These are phyloP conservation scores for Talaromyces sp. DNA, from an alignment of 2,329 filamentous ascomycete genomes.

Conservation along the genomic window DNA sequence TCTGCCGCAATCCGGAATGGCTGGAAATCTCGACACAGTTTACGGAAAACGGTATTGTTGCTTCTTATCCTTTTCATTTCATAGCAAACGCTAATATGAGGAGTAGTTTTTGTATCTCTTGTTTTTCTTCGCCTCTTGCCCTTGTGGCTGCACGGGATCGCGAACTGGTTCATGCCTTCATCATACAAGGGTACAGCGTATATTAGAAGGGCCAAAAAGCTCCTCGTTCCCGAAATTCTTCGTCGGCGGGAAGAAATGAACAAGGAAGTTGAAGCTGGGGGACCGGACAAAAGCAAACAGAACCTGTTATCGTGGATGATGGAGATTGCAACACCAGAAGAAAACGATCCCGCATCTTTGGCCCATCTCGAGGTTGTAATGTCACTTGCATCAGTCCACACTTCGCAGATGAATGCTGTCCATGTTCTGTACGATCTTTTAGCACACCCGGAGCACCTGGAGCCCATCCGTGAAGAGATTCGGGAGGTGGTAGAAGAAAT, in stretches of 20 bases:
- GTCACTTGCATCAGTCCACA: neutral
- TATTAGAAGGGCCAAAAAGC: too few species aligned
- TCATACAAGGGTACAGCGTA: too few species aligned
- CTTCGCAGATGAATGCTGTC: neutral
- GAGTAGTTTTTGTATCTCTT: too few species aligned
- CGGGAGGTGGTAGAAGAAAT: neutral
- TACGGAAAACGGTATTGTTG: neutral
- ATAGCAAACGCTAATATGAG: too few species aligned
- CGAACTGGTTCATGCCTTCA: too few species aligned
- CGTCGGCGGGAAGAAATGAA: too few species aligned
- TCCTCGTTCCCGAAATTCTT: too few species aligned
- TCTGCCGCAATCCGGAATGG: neutral
- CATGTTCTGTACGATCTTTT: neutral
- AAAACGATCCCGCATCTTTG: neutral
- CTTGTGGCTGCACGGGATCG: too few species aligned
- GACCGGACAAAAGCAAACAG: neutral
- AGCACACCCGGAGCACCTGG: neutral
- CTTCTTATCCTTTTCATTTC: too few species aligned
- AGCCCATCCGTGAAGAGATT: neutral
- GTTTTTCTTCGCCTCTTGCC: too few species aligned
- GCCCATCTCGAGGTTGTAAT: neutral
- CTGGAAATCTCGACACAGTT: neutral
- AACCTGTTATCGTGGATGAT: neutral
- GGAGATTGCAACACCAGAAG: neutral
- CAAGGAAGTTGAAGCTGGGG: neutral